Conservation (phyloP, 306 rosid genomes). For the Ochetophila trinervis region DNA sequence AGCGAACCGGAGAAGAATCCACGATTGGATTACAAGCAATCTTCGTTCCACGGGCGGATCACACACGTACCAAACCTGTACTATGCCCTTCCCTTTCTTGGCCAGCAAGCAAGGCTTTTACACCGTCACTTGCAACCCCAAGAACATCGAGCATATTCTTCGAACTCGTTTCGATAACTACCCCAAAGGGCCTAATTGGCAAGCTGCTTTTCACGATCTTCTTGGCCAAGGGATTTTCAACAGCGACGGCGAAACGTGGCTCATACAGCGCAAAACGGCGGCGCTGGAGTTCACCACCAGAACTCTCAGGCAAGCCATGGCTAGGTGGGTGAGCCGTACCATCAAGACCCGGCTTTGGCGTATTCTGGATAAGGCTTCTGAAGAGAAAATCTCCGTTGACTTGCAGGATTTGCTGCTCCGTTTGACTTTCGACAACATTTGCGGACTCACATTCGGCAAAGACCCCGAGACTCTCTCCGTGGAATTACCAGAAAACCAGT, state of each 20-base stretch:
- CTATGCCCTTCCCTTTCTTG: constrained; percentile 67
- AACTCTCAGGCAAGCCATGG: constrained; percentile 87
- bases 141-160: constrained; percentile 79
- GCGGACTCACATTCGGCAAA: constrained; percentile 89
- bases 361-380: constrained; percentile 65
- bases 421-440: constrained; percentile 83
- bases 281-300: constrained; percentile 90
- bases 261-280: constrained; percentile 90
- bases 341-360: constrained; percentile 74
- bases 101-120: constrained; percentile 57
- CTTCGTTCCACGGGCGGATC: constrained; percentile 49
- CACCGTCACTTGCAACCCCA: constrained; percentile 75
- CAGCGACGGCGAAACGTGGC: constrained; percentile 92
- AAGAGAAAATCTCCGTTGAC: constrained; percentile 51
- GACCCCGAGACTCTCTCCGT: constrained; percentile 85
- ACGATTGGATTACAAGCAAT: constrained; percentile 73
- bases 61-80: constrained; percentile 80
- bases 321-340: constrained; percentile 89
- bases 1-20: constrained; percentile 56
- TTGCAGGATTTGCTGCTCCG: constrained; percentile 80
- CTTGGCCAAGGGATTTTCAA: constrained; percentile 91
- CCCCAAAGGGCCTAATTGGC: constrained; percentile 88
- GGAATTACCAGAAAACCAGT: constrained; percentile 52
- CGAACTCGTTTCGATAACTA: constrained; percentile 75
- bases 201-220: constrained; percentile 82